A percentile compares a stretch with the other conserved stretches of the same genome.
Conservation (phyloP, 2,329 filamentous ascomycete genomes). For the Cladophialophora psammophila region DNA sequence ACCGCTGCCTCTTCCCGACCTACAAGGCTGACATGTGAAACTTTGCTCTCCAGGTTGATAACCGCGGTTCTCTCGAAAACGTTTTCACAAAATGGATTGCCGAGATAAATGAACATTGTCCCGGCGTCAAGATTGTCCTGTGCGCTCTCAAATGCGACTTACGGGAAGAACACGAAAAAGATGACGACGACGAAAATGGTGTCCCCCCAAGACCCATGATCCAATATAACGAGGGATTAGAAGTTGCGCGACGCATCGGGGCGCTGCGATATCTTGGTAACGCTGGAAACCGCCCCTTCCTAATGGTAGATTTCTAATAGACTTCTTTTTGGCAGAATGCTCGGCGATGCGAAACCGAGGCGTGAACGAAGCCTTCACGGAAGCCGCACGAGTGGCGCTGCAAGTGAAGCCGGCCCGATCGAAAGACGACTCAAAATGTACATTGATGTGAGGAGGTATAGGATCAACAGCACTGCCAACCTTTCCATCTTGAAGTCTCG, state of each 20-base stretch:
- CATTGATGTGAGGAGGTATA: constrained; percentile 38
- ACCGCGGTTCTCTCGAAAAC: constrained; percentile 95
- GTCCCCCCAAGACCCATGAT: constrained; percentile 61
- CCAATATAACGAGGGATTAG: constrained; percentile 88
- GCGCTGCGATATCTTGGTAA: constrained; percentile 87
- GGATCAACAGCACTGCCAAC: not conserved
- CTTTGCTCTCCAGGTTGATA: constrained; percentile 71
- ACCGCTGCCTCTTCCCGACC: not conserved
- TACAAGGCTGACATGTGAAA: not conserved
- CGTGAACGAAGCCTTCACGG: constrained; percentile 98
- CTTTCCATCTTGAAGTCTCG: not conserved
- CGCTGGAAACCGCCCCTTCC: not conserved
- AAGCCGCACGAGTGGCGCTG: constrained; percentile 92
- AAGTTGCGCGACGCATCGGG: constrained; percentile 88
- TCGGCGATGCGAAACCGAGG: constrained; percentile 98
- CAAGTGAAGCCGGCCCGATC: constrained; percentile 53
- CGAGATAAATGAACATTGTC: constrained; percentile 97
- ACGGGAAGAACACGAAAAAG: constrained; percentile 76
- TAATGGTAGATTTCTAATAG: not conserved
- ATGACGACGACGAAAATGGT: constrained; percentile 63
- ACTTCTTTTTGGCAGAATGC: constrained; percentile 71
- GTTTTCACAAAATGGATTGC: constrained; percentile 98
- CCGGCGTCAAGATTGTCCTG: constrained; percentile 90
- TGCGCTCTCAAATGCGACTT: constrained; percentile 97
- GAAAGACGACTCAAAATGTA: constrained; percentile 44